phyloP scores from a whole-genome alignment of 345 rosid species.

The Syzygium aromaticum region DNA sequence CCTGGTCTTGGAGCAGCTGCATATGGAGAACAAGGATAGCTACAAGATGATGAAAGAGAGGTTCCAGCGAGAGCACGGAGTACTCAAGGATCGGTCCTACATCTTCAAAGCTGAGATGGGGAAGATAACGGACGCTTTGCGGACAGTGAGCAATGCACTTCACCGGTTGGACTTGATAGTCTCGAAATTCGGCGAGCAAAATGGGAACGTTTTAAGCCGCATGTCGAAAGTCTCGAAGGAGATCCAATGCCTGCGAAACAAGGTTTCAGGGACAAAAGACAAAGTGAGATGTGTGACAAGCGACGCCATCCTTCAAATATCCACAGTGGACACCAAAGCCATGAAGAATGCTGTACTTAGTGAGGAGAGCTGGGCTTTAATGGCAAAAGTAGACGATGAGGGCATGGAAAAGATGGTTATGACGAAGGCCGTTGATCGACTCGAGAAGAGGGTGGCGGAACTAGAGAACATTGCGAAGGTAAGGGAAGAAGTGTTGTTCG shows the following conservation, averaged over 20 bases:
- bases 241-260: conserved; percentile 27
- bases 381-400: conserved; percentile 25
- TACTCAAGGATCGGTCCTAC: conserved; percentile 11
- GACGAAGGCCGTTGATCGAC: conserved; percentile 17
- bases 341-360: conserved; percentile 6
- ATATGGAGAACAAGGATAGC: conserved; percentile 44
- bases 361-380: conserved; percentile 31
- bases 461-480: conserved; percentile 35
- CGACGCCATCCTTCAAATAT: not conserved
- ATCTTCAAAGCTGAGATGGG: conserved; percentile 19
- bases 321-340: not conserved
- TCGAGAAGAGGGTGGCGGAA: conserved; percentile 24
- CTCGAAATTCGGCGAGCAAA: conserved; percentile 23
- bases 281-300: conserved; percentile 2
- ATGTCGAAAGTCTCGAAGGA: conserved; percentile 30
- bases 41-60: conserved; percentile 22
- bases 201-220: conserved; percentile 18
- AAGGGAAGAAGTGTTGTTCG: conserved; percentile 31
- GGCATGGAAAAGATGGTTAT: conserved; percentile 28
- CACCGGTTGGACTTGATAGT: conserved; percentile 19
- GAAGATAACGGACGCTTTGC: conserved; percentile 19
- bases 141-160: conserved; percentile 14
- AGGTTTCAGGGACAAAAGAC: conserved; percentile 24
- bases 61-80: conserved; percentile 23
- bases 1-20: conserved; percentile 63